These are phyloP conservation scores for Aspergillus viridinutans DNA, from an alignment of 2,329 filamentous ascomycete species.

Conservation along the genomic window DNA sequence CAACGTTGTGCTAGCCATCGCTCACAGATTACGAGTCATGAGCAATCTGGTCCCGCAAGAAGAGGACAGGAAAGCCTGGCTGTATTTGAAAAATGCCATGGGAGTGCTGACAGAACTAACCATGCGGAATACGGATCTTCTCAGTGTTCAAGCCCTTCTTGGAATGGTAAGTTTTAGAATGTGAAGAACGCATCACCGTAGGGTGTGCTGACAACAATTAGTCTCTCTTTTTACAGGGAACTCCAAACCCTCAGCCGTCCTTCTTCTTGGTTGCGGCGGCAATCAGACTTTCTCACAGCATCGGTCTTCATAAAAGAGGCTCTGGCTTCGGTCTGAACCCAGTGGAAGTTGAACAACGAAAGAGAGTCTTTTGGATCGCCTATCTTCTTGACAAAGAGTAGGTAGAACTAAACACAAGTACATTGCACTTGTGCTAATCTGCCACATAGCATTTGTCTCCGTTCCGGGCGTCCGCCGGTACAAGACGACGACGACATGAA, in stretches of 20 bases:
- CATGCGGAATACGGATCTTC: slow-evolving; percentile 90
- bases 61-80: slow-evolving; percentile 93
- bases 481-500: slow-evolving; percentile 87
- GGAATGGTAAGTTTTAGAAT: slow-evolving; percentile 61
- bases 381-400: slow-evolving; percentile 70
- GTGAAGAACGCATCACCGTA: background rate
- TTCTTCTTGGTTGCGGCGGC: slow-evolving; percentile 89
- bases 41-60: slow-evolving; percentile 86
- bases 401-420: slow-evolving; percentile 19
- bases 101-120: slow-evolving; percentile 87
- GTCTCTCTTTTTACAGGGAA: slow-evolving; percentile 89
- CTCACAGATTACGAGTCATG: slow-evolving; percentile 89
- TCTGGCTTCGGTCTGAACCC: slow-evolving; percentile 90
- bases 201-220: slow-evolving; percentile 22
- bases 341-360: slow-evolving; percentile 87
- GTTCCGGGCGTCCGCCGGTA: slow-evolving; percentile 66
- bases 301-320: slow-evolving; percentile 90
- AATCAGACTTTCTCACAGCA: slow-evolving; percentile 85
- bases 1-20: slow-evolving; percentile 89
- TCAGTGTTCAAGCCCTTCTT: slow-evolving; percentile 89
- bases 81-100: slow-evolving; percentile 94
- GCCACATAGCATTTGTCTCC: slow-evolving; percentile 56
- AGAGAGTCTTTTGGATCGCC: slow-evolving; percentile 72
- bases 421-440: slow-evolving; percentile 9
- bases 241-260: slow-evolving; percentile 90